These are phyloP conservation scores for Candida schatavii DNA, from an alignment of 805 yeast genomes.

Conservation along the genomic window DNA sequence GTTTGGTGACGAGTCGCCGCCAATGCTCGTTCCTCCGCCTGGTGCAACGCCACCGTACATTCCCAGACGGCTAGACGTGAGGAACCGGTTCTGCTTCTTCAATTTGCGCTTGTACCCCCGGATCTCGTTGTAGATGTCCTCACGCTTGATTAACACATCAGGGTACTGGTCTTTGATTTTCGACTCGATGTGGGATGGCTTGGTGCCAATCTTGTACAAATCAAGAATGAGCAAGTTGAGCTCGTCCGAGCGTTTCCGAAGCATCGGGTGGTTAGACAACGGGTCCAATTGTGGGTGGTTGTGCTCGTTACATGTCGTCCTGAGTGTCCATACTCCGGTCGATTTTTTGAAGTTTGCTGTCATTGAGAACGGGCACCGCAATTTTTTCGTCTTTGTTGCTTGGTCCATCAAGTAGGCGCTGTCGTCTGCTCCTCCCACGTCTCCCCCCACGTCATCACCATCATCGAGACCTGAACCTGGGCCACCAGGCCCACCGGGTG, in stretches of 20 bases:
- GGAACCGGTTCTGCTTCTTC: constrained; percentile 36
- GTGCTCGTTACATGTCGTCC: constrained; percentile 54
- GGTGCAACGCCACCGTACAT: constrained; percentile 8
- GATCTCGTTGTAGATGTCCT: constrained; percentile 57
- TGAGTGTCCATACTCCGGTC: constrained; percentile 49
- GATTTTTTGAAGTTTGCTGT: constrained; percentile 53
- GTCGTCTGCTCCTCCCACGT: constrained; percentile 15
- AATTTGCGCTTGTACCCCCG: constrained; percentile 53
- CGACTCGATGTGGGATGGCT: constrained; percentile 52
- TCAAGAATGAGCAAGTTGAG: constrained; percentile 51
- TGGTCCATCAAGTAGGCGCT: constrained; percentile 38
- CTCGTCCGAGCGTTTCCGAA: constrained; percentile 51
- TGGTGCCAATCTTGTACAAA: constrained; percentile 52
- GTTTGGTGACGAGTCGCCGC: too few relatives aligned
- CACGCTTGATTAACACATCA: constrained; percentile 53
- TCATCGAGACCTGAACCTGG: constrained; percentile 17
- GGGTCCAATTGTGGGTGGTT: constrained; percentile 60
- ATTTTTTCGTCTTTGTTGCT: constrained; percentile 47
- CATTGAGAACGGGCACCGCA: constrained; percentile 58
- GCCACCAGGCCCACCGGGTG: constrained; percentile 6
- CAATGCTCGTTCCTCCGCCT: constrained; percentile 18
- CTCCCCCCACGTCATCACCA: constrained; percentile 19
- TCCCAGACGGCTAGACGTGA: constrained; percentile 13
- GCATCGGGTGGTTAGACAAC: constrained; percentile 53
- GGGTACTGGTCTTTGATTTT: constrained; percentile 51